Conservation (phyloP, 1,284 basidiomycete species). For the Austropuccinia psidii region DNA sequence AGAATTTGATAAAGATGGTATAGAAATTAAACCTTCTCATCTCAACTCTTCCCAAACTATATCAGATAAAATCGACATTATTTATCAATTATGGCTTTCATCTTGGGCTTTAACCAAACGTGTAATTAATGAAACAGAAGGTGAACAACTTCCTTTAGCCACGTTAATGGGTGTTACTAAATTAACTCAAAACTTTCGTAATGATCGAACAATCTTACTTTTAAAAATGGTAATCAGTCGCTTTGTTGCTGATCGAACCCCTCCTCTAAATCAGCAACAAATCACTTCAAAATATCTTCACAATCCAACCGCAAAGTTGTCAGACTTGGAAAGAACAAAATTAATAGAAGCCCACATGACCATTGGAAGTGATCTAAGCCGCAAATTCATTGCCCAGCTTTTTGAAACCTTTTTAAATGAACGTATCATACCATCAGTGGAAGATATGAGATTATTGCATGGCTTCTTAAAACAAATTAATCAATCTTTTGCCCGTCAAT, state of each 20-base stretch:
- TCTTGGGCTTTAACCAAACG: constrained; percentile 19
- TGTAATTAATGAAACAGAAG: background rate
- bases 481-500: background rate
- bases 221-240: constrained; percentile 24
- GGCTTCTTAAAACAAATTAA: constrained; percentile 3
- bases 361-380: background rate
- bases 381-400: constrained; percentile 2
- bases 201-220: background rate
- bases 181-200: background rate
- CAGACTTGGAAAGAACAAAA: constrained; percentile 1
- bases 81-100: constrained; percentile 10
- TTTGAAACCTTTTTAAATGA: background rate
- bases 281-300: constrained; percentile 9
- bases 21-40: background rate
- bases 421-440: background rate
- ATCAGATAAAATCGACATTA: background rate
- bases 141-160: background rate
- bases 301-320: background rate
- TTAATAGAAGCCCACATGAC: constrained; percentile 18
- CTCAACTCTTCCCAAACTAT: background rate
- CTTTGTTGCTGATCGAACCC: constrained; percentile 24
- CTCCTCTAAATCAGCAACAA: background rate
- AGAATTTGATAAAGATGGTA: constrained; percentile 18
- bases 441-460: constrained; percentile 10
- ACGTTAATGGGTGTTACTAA: background rate